Conservation (phyloP, 2,329 filamentous ascomycete species). For the Penicillium palitans region DNA sequence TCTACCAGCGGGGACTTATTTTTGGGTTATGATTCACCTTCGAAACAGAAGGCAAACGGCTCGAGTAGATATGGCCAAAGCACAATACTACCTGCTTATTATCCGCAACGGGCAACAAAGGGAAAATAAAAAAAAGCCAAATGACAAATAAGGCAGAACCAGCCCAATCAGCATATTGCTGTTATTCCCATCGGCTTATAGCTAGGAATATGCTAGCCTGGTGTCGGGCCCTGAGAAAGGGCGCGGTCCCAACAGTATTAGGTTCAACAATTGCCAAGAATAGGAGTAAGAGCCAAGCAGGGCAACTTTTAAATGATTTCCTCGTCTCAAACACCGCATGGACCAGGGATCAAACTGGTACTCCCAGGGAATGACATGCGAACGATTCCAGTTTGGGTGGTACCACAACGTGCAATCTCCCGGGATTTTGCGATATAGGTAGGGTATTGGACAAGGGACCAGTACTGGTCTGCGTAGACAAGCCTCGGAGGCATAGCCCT, state of each 20-base stretch:
- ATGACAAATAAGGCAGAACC: neutral
- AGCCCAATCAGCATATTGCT: neutral
- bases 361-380: neutral
- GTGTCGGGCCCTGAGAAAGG: neutral
- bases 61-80: neutral
- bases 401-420: constrained; percentile 2
- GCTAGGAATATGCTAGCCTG: neutral
- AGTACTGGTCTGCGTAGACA: neutral
- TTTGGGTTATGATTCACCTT: neutral
- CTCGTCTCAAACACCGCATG: neutral
- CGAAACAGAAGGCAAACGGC: neutral
- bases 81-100: constrained; percentile 8
- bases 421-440: neutral
- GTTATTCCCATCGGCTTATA: neutral
- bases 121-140: neutral
- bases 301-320: neutral
- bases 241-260: neutral
- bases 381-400: neutral
- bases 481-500: neutral
- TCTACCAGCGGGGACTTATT: neutral
- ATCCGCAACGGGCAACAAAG: neutral
- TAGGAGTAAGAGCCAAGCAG: neutral
- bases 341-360: neutral
- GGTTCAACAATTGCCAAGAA: constrained; percentile 1
- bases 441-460: neutral